Evolutionary conservation across 2,329 filamentous ascomycete species (phyloP), one percentile per base, ranked within the genome.

Genomic region (Neofusicoccum parvum): DNA sequence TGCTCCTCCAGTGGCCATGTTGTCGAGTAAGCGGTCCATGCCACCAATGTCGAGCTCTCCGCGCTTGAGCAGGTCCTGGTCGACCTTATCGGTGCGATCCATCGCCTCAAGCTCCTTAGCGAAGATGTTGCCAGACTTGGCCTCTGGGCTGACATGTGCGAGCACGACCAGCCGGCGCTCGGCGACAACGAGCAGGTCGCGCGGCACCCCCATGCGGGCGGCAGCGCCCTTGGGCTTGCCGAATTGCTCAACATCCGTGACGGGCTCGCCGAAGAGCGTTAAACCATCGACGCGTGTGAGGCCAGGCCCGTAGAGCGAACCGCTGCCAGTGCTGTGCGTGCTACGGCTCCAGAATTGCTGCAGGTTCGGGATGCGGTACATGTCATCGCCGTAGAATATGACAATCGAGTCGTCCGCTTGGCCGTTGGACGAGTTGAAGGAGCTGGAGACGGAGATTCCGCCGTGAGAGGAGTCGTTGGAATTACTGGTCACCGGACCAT

Each of bases 21-120:
- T 69, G 3, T 77, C 75, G 1, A 84, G 76, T 68, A 83, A 69
- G 56, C 80, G 74, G 65, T 82, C 79, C 76, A 84, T 80, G 9
- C 81, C 81, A 37, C 79, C 80, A 15, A 84, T 70, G 67, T 82
- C 81, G 9, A 83, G 77, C 65, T 81, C 79, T 20, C 80, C 80
- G 11, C 74, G 73, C 48, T 78, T 74, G 9, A 83, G 75, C 64
- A 83, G 73, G 1, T 75, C 73, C 69, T 80, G 79, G 64, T 84
- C 81, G n/a, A 70, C 69, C 39, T 67, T 68, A 45, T 69, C 70
- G 14, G 67, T 70, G 23, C 72, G 70, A 34, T 75, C 71, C n/a
- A 74, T 72, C 64, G 37, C 67, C n/a, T 74, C 73, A 46, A 69
- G 71, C 12, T 75, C 69, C 27, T 74, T 74, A 12, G 70, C 65